Conservation (phyloP, 768 basidiomycete species). For the Lactarius pseudohatsudake region DNA sequence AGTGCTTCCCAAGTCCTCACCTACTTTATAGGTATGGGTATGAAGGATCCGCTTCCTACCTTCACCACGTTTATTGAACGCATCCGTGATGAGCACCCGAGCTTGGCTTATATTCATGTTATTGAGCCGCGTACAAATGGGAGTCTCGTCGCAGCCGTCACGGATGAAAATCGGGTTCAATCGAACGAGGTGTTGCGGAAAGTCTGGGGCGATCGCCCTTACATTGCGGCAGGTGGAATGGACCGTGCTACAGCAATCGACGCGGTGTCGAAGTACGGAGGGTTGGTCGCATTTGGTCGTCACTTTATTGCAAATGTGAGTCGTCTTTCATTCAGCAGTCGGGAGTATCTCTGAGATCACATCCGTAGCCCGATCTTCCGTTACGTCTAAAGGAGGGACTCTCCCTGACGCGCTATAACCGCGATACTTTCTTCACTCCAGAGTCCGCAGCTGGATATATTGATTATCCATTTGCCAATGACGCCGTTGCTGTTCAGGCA, state of each 20-base stretch:
- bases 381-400: constrained; percentile 17
- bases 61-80: constrained; percentile 5
- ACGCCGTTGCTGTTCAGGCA: neutral
- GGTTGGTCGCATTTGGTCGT: constrained; percentile 18
- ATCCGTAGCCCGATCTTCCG: constrained; percentile 26
- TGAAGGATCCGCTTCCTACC: constrained; percentile 22
- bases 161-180: neutral
- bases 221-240: constrained; percentile 15
- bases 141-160: neutral
- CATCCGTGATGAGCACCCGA: constrained; percentile 9
- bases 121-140: neutral
- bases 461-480: constrained; percentile 20
- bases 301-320: constrained; percentile 21
- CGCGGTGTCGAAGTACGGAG: constrained; percentile 16
- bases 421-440: constrained; percentile 11
- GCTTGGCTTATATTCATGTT: constrained; percentile 19
- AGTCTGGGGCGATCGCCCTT: constrained; percentile 7
- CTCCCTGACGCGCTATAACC: constrained; percentile 11
- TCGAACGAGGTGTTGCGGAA: constrained; percentile 4
- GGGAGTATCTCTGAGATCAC: neutral
- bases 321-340: neutral
- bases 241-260: constrained; percentile 10
- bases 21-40: constrained; percentile 17
- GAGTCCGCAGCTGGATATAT: constrained; percentile 18
- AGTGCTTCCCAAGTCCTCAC: too few species aligned